Evolutionary conservation across 2,329 filamentous ascomycete species (phyloP), one percentile per base, ranked within the genome.

Genomic region (Neofusicoccum umdonicola): DNA sequence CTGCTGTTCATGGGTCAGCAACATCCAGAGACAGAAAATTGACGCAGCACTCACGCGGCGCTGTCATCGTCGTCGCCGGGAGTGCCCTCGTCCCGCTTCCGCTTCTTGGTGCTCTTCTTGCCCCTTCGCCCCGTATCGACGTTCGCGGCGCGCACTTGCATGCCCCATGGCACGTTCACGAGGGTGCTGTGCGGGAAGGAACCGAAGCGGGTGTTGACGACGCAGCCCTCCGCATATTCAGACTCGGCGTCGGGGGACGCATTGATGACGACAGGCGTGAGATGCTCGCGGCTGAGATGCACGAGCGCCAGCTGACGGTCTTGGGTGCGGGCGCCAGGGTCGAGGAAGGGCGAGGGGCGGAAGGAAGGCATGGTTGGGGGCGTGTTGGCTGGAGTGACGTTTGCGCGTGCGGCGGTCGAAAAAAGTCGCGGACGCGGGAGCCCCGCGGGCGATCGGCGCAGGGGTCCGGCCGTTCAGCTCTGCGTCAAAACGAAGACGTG

Each of bases 81-180:
- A 27, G 64, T 66, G 42, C 77, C 75, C 37, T 74, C 73, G 19
- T 78, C 79, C 58, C 79, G 74, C 71, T 82, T 83, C 63, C 85
- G 82, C 77, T 82, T 80, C 71, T 77, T 77, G 4, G 68, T 68
- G 7, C 69, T 71, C 66, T 89, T 90, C 60, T 90, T 85, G 39
- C 92, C 92, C 70, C 93, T 84, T n/a, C 92, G 95, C 12, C 93
- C 93, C 0, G 93, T 97, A 72, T 97, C 92, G 64, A 97, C 93
- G 37, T 89, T 87, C 1, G 93, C 97, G 7, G 95, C 95, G 52
- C 92, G 85, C 22, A 98, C 88, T 75, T 98, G 95, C 6, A 91
- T 92, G 34, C 95, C 95, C 94, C 94, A 98, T 47, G 91, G 90
- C 62, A 93, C 82, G 4, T 87, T 83, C 63, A 97, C 73, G 31